Base-by-base conservation (phyloP, 805 yeast species). In the Teunomyces aglyptinius region DNA sequence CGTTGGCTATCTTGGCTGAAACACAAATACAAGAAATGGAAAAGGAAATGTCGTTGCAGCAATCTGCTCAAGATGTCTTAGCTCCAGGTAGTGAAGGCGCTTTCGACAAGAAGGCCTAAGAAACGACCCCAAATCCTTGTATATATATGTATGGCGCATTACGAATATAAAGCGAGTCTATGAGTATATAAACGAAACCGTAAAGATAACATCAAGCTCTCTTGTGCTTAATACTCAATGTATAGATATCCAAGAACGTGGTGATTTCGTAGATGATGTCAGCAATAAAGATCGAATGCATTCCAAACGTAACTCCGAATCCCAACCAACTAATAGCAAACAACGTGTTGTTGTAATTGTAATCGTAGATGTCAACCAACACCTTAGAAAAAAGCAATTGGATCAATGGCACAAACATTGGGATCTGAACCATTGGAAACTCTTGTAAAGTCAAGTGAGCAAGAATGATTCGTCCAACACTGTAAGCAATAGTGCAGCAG, bases 21-120 rank as follows among this genome's bases (percentile, higher is more conserved):
- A 95, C 90, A 65, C 97, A 92, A 75, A 80, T 91, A 66, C 82
- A 85, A 64, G 97, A 91, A 73, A 80, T 89, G 85, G 97, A 91
- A 76, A 89, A 87, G 75, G 94, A 90, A 64, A 83, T 89, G 78
- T 82, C 85, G 48, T 72, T 86, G 61, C 92, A 86, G 67, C 86
- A 84, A 66, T 84, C 85, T 51, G 85, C 90, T 20, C 84, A 81
- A 60, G 90, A 83, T 49, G 79, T 86, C 39, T 71, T 86, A 59
- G 86, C 89, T 36, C 83, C 86, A 51, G 86, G 87, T 51, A 27
- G 34, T 19, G 44, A 41, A 20, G 19, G 36, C 15, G 77, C 76
- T 29, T 67, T 64, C 45, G 59, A 59, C 49, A 67, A 65, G 67
- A 62, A 41, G 44, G 44, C 36, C 24, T 39, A 20, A 39, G 26